Evolutionary conservation across 352 stramenopile genomes (phyloP).

Genomic region (Globisporangium polare): DNA sequence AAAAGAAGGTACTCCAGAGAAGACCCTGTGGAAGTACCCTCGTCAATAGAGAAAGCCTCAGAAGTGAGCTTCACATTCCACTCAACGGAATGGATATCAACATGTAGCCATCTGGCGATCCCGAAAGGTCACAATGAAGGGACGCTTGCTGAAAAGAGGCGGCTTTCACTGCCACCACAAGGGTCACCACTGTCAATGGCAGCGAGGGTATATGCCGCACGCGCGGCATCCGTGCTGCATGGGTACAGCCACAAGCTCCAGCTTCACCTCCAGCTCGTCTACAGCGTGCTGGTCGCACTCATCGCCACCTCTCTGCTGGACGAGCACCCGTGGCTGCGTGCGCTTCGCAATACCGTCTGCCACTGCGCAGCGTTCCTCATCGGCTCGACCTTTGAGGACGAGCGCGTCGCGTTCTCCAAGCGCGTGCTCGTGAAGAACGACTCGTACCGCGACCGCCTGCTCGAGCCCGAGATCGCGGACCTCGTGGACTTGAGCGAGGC

Average conservation of each 20-base stretch:
- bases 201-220: neutral
- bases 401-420: slow-evolving; percentile 41
- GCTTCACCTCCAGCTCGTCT: neutral
- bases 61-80: too few relatives aligned
- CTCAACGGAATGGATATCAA: too few relatives aligned
- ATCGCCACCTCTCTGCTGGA: neutral
- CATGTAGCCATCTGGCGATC: too few relatives aligned
- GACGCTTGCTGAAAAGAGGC: too few relatives aligned
- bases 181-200: neutral
- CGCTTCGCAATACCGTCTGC: slow-evolving; percentile 18
- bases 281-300: neutral
- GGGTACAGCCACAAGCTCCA: neutral
- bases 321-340: slow-evolving; percentile 21
- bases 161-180: too few relatives aligned
- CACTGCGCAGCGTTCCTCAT: slow-evolving; percentile 33
- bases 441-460: slow-evolving; percentile 55
- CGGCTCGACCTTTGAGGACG: slow-evolving; percentile 42
- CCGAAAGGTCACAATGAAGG: neutral
- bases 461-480: slow-evolving; percentile 53
- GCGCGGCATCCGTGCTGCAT: neutral
- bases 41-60: neutral
- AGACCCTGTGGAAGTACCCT: slow-evolving; percentile 6
- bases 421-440: slow-evolving; percentile 49
- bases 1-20: slow-evolving; percentile 8
- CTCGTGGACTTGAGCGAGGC: slow-evolving; percentile 54